phyloP scores from a whole-genome alignment of 2,329 filamentous ascomycete genomes.

The Phialophora macrospora region DNA sequence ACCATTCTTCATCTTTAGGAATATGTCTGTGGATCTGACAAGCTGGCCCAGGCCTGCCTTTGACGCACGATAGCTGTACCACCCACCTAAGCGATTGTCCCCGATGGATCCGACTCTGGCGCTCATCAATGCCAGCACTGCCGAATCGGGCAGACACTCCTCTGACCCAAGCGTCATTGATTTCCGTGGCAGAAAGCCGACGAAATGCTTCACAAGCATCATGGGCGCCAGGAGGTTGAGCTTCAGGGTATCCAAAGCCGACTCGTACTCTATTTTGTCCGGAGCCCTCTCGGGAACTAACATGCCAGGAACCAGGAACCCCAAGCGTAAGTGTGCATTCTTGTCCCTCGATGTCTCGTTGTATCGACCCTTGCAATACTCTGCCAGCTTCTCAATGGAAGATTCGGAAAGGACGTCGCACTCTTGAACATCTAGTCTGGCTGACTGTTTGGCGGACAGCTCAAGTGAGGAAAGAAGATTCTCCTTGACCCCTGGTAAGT shows the following conservation, averaged over 20 bases:
- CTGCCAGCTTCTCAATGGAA: constrained; percentile 63
- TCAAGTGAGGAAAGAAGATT: constrained; percentile 53
- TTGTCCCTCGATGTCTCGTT: constrained; percentile 43
- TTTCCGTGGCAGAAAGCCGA: constrained; percentile 68
- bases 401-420: constrained; percentile 54
- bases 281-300: constrained; percentile 75
- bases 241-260: constrained; percentile 70
- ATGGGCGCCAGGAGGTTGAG: constrained; percentile 77
- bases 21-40: constrained; percentile 72
- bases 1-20: constrained; percentile 62
- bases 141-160: constrained; percentile 42
- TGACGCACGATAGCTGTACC: constrained; percentile 79
- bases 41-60: constrained; percentile 76
- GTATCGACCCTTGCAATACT: constrained; percentile 60
- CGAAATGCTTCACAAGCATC: constrained; percentile 77
- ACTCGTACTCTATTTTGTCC: constrained; percentile 63
- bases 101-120: constrained; percentile 75
- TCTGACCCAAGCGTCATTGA: constrained; percentile 48
- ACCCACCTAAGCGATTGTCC: constrained; percentile 75
- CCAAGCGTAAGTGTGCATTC: constrained; percentile 66
- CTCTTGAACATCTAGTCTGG: constrained; percentile 49
- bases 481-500: constrained; percentile 48
- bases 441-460: constrained; percentile 24
- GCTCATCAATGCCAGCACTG: constrained; percentile 75
- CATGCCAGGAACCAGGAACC: constrained; percentile 72